phyloP scores from a whole-genome alignment of 768 basidiomycete genomes.

The Kwoniella heveanensis region DNA sequence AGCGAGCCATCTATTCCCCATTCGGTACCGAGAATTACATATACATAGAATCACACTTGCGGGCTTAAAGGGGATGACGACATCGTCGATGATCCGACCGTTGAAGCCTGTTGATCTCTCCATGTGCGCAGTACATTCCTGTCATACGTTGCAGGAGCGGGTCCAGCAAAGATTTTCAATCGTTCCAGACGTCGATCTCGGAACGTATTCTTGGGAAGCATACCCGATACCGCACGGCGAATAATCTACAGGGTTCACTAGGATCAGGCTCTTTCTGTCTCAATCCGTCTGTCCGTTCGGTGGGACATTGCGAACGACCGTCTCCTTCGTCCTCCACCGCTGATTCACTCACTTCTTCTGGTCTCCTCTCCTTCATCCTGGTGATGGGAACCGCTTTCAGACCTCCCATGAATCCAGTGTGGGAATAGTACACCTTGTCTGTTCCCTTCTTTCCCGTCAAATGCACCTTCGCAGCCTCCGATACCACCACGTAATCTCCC shows the following conservation, averaged over 20 bases:
- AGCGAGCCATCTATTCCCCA: too few relatives aligned
- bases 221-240: slow-evolving; percentile 91
- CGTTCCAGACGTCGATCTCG: slow-evolving; percentile 84
- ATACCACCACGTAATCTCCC: slow-evolving; percentile 96
- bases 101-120: slow-evolving; percentile 26
- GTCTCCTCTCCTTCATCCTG: slow-evolving; percentile 78
- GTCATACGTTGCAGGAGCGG: slow-evolving; percentile 31
- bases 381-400: slow-evolving; percentile 86
- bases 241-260: slow-evolving; percentile 85
- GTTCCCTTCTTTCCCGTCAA: slow-evolving; percentile 87
- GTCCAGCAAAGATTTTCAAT: slow-evolving; percentile 80
- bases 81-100: not conserved
- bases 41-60: not conserved
- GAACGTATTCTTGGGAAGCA: slow-evolving; percentile 97
- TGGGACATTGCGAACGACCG: too few relatives aligned
- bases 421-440: slow-evolving; percentile 83
- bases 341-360: slow-evolving; percentile 76
- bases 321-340: too few relatives aligned
- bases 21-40: too few relatives aligned
- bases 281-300: not conserved
- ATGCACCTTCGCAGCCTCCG: slow-evolving; percentile 77
- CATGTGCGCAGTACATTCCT: slow-evolving; percentile 39
- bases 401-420: slow-evolving; percentile 90
- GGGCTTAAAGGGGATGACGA: not conserved
- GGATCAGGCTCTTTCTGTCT: too few relatives aligned